Percentiles rank a stretch among this genome's conserved stretches.
Conservation (phyloP, 2,329 filamentous ascomycete species). For the Myriosclerotinia scirpicola region DNA sequence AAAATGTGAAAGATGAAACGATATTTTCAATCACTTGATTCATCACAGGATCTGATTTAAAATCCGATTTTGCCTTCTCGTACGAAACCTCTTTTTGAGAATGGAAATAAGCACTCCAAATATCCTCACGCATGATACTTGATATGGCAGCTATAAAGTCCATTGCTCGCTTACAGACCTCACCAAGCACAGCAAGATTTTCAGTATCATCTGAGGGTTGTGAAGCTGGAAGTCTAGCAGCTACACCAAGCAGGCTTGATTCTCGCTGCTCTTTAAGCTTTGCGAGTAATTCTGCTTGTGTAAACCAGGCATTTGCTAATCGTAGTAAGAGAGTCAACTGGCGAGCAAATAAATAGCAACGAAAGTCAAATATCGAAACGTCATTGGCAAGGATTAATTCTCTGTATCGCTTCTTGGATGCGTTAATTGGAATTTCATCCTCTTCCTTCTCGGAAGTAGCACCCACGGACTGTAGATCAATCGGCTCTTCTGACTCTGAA, state of each 20-base stretch:
- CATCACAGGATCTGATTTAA: slow-evolving; percentile 42
- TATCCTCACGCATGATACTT: slow-evolving; percentile 75
- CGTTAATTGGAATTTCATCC: slow-evolving; percentile 60
- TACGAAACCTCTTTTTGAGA: slow-evolving; percentile 21
- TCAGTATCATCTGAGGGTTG: slow-evolving; percentile 61
- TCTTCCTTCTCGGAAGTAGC: slow-evolving; percentile 42
- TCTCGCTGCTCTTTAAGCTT: slow-evolving; percentile 64
- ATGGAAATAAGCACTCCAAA: slow-evolving; percentile 58
- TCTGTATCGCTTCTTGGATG: slow-evolving; percentile 76
- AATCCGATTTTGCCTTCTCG: slow-evolving; percentile 40
- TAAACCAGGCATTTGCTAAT: slow-evolving; percentile 71
- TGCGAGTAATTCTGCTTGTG: slow-evolving; percentile 59
- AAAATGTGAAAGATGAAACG: slow-evolving; percentile 75
- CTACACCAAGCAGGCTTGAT: slow-evolving; percentile 56
- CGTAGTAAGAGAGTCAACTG: slow-evolving; percentile 81
- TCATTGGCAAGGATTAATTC: slow-evolving; percentile 92
- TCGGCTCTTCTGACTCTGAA: slow-evolving; percentile 44
- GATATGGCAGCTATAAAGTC: slow-evolving; percentile 82
- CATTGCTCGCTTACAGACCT: slow-evolving; percentile 79
- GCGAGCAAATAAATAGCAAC: slow-evolving; percentile 88
- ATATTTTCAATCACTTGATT: slow-evolving; percentile 67
- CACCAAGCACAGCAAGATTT: slow-evolving; percentile 76
- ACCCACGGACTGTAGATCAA: slow-evolving; percentile 52
- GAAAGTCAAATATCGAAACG: slow-evolving; percentile 94
- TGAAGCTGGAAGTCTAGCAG: slow-evolving; percentile 51